Conservation (phyloP, 2,329 filamentous ascomycete species). For the Monosporascus sp. region DNA sequence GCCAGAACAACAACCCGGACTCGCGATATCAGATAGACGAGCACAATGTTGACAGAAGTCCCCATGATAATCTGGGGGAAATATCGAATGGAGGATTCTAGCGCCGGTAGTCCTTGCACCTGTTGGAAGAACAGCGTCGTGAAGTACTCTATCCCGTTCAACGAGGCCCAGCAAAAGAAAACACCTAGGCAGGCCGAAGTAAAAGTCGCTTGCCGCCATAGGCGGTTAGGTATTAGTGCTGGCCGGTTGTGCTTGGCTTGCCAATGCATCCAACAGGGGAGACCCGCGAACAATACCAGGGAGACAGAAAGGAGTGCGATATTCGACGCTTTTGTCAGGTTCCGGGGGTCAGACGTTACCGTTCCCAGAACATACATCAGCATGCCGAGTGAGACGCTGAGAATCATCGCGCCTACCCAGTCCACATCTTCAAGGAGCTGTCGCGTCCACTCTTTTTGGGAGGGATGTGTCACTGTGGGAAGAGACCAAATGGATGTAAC, state of each 20-base stretch:
- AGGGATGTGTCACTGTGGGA: conserved; percentile 18
- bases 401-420: conserved; percentile 45
- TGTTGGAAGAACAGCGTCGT: conserved; percentile 40
- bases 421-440: conserved; percentile 40
- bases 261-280: conserved; percentile 37
- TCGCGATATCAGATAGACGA: conserved; percentile 35
- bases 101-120: conserved; percentile 34
- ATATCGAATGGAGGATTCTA: conserved; percentile 36
- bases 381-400: conserved; percentile 40
- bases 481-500: conserved; percentile 32
- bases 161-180: conserved; percentile 34
- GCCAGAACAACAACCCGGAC: conserved; percentile 33
- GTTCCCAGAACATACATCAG: conserved; percentile 47
- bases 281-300: conserved; percentile 35
- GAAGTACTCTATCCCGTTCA: conserved; percentile 40
- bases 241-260: conserved; percentile 15
- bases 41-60: conserved; percentile 35
- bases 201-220: conserved; percentile 51
- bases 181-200: conserved; percentile 44
- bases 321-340: conserved; percentile 32
- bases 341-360: conserved; percentile 32
- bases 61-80: conserved; percentile 42
- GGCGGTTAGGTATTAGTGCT: conserved; percentile 50
- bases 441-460: conserved; percentile 21
- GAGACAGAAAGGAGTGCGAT: conserved; percentile 36